Percentiles rank a stretch among this genome's conserved stretches.
phyloP scores from a whole-genome alignment of 1,284 basidiomycete genomes.

The Ganoderma lucidum region DNA sequence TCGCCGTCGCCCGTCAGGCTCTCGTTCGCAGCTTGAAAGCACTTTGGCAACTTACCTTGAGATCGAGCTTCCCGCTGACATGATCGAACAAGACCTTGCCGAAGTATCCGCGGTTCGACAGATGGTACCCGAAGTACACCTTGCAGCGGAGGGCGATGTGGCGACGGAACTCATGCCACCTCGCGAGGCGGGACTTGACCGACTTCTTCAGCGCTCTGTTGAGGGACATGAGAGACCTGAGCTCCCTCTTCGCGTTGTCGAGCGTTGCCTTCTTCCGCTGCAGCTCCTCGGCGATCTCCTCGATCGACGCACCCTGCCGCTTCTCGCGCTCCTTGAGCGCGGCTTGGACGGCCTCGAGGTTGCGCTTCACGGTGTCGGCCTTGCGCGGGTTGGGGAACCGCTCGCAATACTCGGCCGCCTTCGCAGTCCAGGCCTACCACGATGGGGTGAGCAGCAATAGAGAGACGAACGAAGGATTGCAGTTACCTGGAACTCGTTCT shows the following conservation, averaged over 20 bases:
- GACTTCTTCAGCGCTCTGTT: slow-evolving; percentile 72
- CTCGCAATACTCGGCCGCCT: slow-evolving; percentile 71
- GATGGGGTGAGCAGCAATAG: background rate
- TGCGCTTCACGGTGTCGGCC: slow-evolving; percentile 62
- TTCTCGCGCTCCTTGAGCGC: slow-evolving; percentile 78
- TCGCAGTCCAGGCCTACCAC: slow-evolving; percentile 66
- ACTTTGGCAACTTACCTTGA: slow-evolving; percentile 59
- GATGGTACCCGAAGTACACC: slow-evolving; percentile 82
- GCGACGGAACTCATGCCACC: slow-evolving; percentile 89
- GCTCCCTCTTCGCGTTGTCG: slow-evolving; percentile 65
- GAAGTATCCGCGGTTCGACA: slow-evolving; percentile 86
- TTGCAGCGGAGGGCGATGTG: slow-evolving; percentile 90
- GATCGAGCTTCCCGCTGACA: slow-evolving; percentile 64
- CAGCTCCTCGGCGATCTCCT: slow-evolving; percentile 77
- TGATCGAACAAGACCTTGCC: slow-evolving; percentile 91
- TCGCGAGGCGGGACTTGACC: slow-evolving; percentile 67
- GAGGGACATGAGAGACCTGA: slow-evolving; percentile 66
- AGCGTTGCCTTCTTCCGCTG: slow-evolving; percentile 65
- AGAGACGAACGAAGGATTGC: background rate
- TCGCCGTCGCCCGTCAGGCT: background rate
- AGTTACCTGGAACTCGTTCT: slow-evolving; percentile 66
- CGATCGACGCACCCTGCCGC: slow-evolving; percentile 77
- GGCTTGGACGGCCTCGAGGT: slow-evolving; percentile 67
- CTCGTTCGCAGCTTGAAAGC: background rate
- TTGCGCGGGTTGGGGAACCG: slow-evolving; percentile 66